A percentile compares a stretch with the other conserved stretches of the same genome.
Conservation (phyloP, 1,284 basidiomycete genomes). For the Flammula alnicola region DNA sequence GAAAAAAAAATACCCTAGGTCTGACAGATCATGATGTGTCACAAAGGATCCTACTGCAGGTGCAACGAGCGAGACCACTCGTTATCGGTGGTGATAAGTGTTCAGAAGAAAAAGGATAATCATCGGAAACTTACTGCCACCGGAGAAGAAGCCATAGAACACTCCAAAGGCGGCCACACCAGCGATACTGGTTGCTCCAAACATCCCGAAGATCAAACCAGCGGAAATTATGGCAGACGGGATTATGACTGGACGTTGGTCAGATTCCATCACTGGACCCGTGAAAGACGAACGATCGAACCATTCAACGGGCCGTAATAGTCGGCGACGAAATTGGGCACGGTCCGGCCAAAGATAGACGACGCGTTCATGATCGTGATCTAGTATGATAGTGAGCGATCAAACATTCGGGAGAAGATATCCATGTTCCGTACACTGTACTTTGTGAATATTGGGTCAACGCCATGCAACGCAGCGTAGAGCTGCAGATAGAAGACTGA, state of each 20-base stretch:
- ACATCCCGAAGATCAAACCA: slow-evolving; percentile 46
- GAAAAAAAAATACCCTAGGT: slow-evolving; percentile 42
- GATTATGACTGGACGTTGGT: slow-evolving; percentile 38
- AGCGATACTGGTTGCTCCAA: slow-evolving; percentile 41
- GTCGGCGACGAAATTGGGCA: slow-evolving; percentile 50
- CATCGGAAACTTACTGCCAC: slow-evolving; percentile 40
- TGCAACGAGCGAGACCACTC: slow-evolving; percentile 46
- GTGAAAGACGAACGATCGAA: slow-evolving; percentile 5
- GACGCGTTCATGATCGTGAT: slow-evolving; percentile 51
- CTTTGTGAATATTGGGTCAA: slow-evolving; percentile 47
- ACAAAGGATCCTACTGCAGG: slow-evolving; percentile 46
- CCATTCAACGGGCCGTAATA: slow-evolving; percentile 44
- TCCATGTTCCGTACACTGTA: slow-evolving; percentile 46
- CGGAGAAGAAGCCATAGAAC: slow-evolving; percentile 54
- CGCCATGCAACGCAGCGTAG: slow-evolving; percentile 46
- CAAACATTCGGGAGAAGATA: background rate
- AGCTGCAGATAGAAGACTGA: slow-evolving; percentile 58
- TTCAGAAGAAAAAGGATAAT: background rate
- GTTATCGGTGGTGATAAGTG: background rate
- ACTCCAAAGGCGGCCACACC: slow-evolving; percentile 46
- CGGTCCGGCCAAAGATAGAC: slow-evolving; percentile 48
- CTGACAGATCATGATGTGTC: slow-evolving; percentile 41
- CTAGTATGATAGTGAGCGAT: slow-evolving; percentile 22
- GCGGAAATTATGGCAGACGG: slow-evolving; percentile 41
- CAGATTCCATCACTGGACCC: background rate